These are phyloP conservation scores for Hymenoscyphus scutula DNA, from an alignment of 2,329 filamentous ascomycete species.

Conservation along the genomic window DNA sequence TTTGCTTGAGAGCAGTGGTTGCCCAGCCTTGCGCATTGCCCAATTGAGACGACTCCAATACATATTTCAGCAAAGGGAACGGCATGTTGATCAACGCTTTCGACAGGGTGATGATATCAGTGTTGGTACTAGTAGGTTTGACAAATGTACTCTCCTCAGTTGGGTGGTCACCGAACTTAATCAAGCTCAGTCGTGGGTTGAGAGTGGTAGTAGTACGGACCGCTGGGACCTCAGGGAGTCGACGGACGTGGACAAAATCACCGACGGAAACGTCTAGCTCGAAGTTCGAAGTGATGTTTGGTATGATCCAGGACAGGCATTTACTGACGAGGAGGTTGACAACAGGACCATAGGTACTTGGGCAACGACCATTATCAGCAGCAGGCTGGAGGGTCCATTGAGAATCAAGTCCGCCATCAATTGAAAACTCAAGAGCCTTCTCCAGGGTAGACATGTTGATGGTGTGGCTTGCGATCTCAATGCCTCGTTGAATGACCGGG, in stretches of 20 bases:
- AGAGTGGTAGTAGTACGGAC: conserved; percentile 31
- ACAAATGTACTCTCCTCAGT: conserved; percentile 38
- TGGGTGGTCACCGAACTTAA: conserved; percentile 66
- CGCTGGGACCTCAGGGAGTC: conserved; percentile 41
- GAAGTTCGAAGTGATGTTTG: conserved; percentile 59
- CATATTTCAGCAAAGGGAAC: conserved; percentile 61
- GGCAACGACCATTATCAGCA: conserved; percentile 30
- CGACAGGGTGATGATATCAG: conserved; percentile 51
- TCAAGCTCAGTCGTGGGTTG: conserved; percentile 57
- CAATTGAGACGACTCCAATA: conserved; percentile 60
- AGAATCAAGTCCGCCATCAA: conserved; percentile 45
- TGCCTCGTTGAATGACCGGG: conserved; percentile 54
- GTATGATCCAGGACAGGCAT: conserved; percentile 57
- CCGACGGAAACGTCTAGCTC: conserved; percentile 51
- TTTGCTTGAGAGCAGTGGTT: conserved; percentile 45
- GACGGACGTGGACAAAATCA: conserved; percentile 46
- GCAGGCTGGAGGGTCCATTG: conserved; percentile 37
- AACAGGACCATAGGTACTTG: conserved; percentile 54
- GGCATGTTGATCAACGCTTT: conserved; percentile 69
- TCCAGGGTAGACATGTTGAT: conserved; percentile 64
- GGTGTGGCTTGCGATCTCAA: conserved; percentile 57
- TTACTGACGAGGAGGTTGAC: conserved; percentile 53
- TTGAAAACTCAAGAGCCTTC: conserved; percentile 56
- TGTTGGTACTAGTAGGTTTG: conserved; percentile 33
- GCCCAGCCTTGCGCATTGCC: conserved; percentile 52